Base-by-base conservation (phyloP, 345 rosid genomes). In the Physaria fendleri region DNA sequence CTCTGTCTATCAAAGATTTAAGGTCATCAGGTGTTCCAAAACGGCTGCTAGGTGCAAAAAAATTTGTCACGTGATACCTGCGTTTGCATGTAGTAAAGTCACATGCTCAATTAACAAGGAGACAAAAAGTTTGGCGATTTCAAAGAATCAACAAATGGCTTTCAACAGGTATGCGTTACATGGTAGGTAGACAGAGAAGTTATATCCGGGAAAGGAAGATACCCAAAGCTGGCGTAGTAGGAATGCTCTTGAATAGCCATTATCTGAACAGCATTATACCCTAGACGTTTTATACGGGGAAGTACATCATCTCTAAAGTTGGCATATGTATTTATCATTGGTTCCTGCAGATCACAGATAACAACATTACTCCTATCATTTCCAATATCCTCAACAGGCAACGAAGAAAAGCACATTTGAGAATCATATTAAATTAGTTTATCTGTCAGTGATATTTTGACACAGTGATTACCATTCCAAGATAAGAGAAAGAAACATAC, bases 211-310 rank as follows among this genome's bases (percentile, higher is more conserved):
- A 65, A 42, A 65, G 50, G 32, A 47, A 33, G 28, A 49, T 88
- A 92, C 98, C 98, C 98, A 71, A 92, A 92, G 81, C 98, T 92
- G 57, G 85, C 96, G 68, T 92, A 92, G 69, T 92, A 88, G 16
- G 98, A 84, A 65, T 92, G 98, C 76, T 92, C 98, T 74, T 92
- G 96, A 71, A 92, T 84, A 51, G 98, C 98, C 98, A 92, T 92
- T 68, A 92, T 79, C 81, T 92, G 98, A 58, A 92, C 96, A 34
- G 93, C 93, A 80, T 92, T 92, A 61, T 92, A 92, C 42, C 96
- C 98, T 46, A 92, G 89, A 64, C 41, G 80, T 78, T 92, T 92
- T 62, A 92, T 86, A 45, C 96, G 96, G 44, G 98, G 98, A 75
- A 92, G 95, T 69, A 92, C 82, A 47, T 92, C 85, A 72, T 92